Evolutionary conservation across 2,329 filamentous ascomycete genomes (phyloP).

Genomic region (Penicillium vulpinum): DNA sequence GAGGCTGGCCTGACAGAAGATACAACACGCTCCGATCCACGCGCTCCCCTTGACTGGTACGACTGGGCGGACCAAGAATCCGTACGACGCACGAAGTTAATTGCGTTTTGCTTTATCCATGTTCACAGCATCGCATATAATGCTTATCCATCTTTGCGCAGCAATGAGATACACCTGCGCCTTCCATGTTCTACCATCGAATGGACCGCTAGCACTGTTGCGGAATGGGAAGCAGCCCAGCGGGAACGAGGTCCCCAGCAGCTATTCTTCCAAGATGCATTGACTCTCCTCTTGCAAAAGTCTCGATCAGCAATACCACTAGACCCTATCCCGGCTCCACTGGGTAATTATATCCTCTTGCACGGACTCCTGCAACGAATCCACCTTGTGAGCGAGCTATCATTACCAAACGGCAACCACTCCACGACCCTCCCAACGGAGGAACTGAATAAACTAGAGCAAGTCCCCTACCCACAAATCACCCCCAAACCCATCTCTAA

Average conservation of each 20-base stretch:
- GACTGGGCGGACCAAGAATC: slow-evolving; percentile 41
- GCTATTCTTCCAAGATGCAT: slow-evolving; percentile 37
- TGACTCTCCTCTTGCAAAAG: slow-evolving; percentile 34
- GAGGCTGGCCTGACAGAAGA: slow-evolving; percentile 32
- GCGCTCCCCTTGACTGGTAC: slow-evolving; percentile 33
- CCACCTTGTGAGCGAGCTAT: slow-evolving; percentile 36
- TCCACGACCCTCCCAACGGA: slow-evolving; percentile 33
- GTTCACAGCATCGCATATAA: slow-evolving; percentile 44
- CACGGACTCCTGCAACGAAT: slow-evolving; percentile 72
- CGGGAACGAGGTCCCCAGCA: slow-evolving; percentile 30
- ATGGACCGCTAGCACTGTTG: slow-evolving; percentile 35
- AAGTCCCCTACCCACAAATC: slow-evolving; percentile 1
- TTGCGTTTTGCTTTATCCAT: slow-evolving; percentile 42
- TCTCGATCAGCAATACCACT: slow-evolving; percentile 29
- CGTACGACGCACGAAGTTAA: slow-evolving; percentile 37
- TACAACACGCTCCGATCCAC: slow-evolving; percentile 22
- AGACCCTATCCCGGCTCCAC: slow-evolving; percentile 44
- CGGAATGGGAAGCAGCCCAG: slow-evolving; percentile 35
- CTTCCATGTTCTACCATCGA: slow-evolving; percentile 41
- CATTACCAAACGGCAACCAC: slow-evolving; percentile 33
- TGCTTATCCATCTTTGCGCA: slow-evolving; percentile 39
- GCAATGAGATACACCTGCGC: slow-evolving; percentile 39
- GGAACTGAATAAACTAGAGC: slow-evolving; percentile 38
- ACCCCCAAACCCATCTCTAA: background rate
- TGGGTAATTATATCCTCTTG: slow-evolving; percentile 71